A percentile compares a stretch with the other conserved stretches of the same genome.
phyloP scores from a whole-genome alignment of 2,329 filamentous ascomycete species.

The Trichoderma koningiopsis region DNA sequence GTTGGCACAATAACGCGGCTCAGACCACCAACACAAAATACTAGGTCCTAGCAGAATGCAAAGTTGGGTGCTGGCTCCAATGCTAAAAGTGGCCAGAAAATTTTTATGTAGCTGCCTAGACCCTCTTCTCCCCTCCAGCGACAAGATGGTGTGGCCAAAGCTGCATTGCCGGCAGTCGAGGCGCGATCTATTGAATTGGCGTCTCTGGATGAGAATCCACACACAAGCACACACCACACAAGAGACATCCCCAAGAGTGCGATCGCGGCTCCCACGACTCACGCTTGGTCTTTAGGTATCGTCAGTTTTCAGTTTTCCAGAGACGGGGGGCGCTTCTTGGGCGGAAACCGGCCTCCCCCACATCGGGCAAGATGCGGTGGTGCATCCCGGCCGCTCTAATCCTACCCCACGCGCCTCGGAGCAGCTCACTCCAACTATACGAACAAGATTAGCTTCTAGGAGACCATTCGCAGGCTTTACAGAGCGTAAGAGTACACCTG shows the following conservation, averaged over 20 bases:
- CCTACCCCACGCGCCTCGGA: slow-evolving; percentile 13
- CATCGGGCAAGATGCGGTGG: slow-evolving; percentile 11
- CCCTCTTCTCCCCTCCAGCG: slow-evolving; percentile 24
- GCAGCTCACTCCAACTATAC: neutral
- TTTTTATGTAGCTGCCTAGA: slow-evolving; percentile 25
- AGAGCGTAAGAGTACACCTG: neutral
- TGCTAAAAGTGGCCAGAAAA: slow-evolving; percentile 20
- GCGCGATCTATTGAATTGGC: slow-evolving; percentile 22
- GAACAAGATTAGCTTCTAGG: slow-evolving; percentile 3
- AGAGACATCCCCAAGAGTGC: neutral
- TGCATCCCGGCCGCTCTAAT: slow-evolving; percentile 1
- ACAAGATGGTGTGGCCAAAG: slow-evolving; percentile 16
- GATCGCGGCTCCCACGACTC: neutral
- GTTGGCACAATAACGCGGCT: slow-evolving; percentile 4
- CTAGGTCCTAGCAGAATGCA: neutral
- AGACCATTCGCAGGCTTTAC: neutral
- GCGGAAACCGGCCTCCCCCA: neutral
- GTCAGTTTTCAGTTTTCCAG: slow-evolving; percentile 9
- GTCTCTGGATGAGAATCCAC: slow-evolving; percentile 4
- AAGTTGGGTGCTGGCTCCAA: slow-evolving; percentile 4
- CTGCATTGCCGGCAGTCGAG: slow-evolving; percentile 23
- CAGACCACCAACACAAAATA: slow-evolving; percentile 15
- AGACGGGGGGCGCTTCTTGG: slow-evolving; percentile 4
- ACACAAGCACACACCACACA: slow-evolving; percentile 1
- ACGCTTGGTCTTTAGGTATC: neutral